phyloP scores from a whole-genome alignment of 371 early-diverging fungal genomes.

The Apophysomyces sp. region DNA sequence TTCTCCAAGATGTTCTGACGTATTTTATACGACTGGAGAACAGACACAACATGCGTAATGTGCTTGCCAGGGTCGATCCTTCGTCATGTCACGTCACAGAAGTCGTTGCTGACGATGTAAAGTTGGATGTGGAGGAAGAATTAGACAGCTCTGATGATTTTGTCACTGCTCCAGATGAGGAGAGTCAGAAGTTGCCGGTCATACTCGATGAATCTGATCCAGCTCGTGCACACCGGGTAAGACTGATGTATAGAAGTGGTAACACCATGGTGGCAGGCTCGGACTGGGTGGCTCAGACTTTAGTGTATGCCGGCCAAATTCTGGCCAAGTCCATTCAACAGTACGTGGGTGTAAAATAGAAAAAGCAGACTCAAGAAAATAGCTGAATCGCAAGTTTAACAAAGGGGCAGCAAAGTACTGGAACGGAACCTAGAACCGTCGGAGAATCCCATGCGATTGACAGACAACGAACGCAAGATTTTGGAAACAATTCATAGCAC shows the following conservation, averaged over 20 bases:
- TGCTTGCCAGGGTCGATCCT: slow-evolving; percentile 35
- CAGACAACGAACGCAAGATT: slow-evolving; percentile 21
- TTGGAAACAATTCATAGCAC: slow-evolving; percentile 31
- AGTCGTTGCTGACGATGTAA: slow-evolving; percentile 34
- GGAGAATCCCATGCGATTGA: slow-evolving; percentile 18
- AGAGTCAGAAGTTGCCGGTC: slow-evolving; percentile 8
- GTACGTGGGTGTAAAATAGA: neutral
- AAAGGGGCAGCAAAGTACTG: slow-evolving; percentile 17
- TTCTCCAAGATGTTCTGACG: slow-evolving; percentile 31
- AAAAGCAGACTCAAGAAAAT: neutral
- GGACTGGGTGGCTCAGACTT: slow-evolving; percentile 34
- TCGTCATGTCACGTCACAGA: slow-evolving; percentile 35
- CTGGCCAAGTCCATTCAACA: slow-evolving; percentile 27
- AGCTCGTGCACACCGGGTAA: slow-evolving; percentile 13
- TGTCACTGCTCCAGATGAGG: slow-evolving; percentile 11
- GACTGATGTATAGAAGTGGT: slow-evolving; percentile 28
- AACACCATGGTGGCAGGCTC: slow-evolving; percentile 35
- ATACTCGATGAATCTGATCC: slow-evolving; percentile 6
- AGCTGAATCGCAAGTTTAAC: neutral
- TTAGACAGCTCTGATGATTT: slow-evolving; percentile 18
- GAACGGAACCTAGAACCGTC: slow-evolving; percentile 24
- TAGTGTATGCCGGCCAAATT: slow-evolving; percentile 30
- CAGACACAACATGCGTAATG: slow-evolving; percentile 37
- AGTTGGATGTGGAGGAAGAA: slow-evolving; percentile 18
- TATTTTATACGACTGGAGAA: slow-evolving; percentile 40